Percentiles rank a stretch among this genome's conserved stretches.
These are phyloP conservation scores for Apiotrichum porosum DNA, from an alignment of 1,284 basidiomycete species.

Conservation along the genomic window DNA sequence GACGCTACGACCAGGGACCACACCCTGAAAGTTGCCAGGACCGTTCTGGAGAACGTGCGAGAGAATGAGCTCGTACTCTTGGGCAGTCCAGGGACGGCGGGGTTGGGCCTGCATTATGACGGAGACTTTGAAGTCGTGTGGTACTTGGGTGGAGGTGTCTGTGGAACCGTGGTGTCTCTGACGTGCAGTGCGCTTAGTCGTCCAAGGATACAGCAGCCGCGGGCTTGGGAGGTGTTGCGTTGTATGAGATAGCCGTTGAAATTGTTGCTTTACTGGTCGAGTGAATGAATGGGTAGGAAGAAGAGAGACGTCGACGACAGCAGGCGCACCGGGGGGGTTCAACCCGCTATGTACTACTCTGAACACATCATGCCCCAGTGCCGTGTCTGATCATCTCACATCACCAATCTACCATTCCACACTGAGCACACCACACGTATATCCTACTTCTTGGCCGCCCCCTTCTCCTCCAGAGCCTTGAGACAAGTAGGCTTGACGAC, in stretches of 20 bases:
- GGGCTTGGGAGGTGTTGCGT: background rate
- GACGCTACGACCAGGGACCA: constrained; percentile 4
- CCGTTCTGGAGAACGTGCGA: background rate
- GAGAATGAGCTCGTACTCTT: constrained; percentile 4
- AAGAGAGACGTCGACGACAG: no score
- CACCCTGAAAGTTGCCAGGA: background rate
- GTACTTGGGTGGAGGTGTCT: background rate
- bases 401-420: no score
- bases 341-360: no score
- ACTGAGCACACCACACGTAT: no score
- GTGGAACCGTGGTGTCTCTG: background rate
- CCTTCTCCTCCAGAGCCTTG: background rate
- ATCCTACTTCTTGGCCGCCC: no score
- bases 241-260: no score
- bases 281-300: no score
- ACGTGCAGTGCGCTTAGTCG: background rate
- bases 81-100: background rate
- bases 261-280: no score
- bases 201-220: background rate
- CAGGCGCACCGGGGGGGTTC: no score
- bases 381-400: no score
- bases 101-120: background rate
- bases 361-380: no score
- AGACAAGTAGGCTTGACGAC: background rate
- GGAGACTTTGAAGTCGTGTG: no score